phyloP scores from a whole-genome alignment of 2,329 filamentous ascomycete species.

The Truncatella angustata region DNA sequence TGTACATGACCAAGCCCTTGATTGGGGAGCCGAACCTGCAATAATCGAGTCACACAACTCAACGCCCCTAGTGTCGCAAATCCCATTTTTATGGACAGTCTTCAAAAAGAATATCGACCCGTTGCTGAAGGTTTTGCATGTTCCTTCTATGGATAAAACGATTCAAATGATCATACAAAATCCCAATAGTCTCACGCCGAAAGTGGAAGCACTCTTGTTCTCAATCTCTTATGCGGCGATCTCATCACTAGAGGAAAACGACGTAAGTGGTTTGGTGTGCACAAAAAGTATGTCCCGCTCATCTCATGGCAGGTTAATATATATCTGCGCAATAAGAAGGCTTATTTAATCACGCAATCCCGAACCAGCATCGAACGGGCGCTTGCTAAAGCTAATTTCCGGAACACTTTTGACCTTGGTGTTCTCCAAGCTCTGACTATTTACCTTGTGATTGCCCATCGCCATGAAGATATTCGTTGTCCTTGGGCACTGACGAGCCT shows the following conservation, averaged over 20 bases:
- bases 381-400: slow-evolving; percentile 45
- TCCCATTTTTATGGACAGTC: slow-evolving; percentile 50
- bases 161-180: not conserved
- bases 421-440: slow-evolving; percentile 52
- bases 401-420: slow-evolving; percentile 47
- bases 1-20: not conserved
- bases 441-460: slow-evolving; percentile 49
- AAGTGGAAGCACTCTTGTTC: slow-evolving; percentile 53
- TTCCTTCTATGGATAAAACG: not conserved
- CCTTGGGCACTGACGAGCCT: slow-evolving; percentile 59
- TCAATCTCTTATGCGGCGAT: slow-evolving; percentile 56
- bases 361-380: slow-evolving; percentile 44
- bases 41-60: not conserved
- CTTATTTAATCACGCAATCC: slow-evolving; percentile 20
- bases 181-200: slow-evolving; percentile 29
- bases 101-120: slow-evolving; percentile 52
- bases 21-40: not conserved
- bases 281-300: not conserved
- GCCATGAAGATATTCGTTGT: slow-evolving; percentile 39
- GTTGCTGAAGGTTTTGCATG: not conserved
- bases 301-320: not conserved
- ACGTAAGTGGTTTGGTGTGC: slow-evolving; percentile 40
- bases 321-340: not conserved
- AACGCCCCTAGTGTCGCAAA: slow-evolving; percentile 36
- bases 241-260: slow-evolving; percentile 55